A percentile compares a stretch with the other conserved stretches of the same genome.
Evolutionary conservation across 192 early-diverging fungal genomes (phyloP).

Genomic region (Gaertneriomyces semiglobifer): DNA sequence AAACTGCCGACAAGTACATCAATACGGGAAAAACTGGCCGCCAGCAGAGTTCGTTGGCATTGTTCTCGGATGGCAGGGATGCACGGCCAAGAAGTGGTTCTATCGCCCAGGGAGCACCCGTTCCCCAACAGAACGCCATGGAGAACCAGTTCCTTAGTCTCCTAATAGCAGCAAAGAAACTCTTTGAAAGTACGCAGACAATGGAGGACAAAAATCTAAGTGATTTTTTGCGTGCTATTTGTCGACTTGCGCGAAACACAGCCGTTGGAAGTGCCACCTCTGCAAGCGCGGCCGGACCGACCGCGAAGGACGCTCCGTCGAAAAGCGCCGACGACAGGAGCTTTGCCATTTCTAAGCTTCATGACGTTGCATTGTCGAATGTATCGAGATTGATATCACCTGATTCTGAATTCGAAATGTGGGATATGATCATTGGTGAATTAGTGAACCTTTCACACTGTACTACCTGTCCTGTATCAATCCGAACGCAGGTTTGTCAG

Average conservation of each 20-base stretch:
- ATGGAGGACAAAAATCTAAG: conserved; percentile 58
- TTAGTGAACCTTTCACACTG: conserved; percentile 73
- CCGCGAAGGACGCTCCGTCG: conserved; percentile 31
- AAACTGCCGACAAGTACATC: conserved; percentile 78
- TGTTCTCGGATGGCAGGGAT: conserved; percentile 27
- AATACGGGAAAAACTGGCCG: conserved; percentile 48
- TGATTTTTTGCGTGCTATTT: conserved; percentile 66
- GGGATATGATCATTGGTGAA: conserved; percentile 65
- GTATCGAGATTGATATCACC: conserved; percentile 35
- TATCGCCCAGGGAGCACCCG: not conserved
- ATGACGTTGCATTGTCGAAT: conserved; percentile 59
- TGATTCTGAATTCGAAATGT: conserved; percentile 42
- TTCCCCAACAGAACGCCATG: conserved; percentile 1
- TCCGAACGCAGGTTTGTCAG: conserved; percentile 74
- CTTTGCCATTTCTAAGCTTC: conserved; percentile 74
- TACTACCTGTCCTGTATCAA: conserved; percentile 46
- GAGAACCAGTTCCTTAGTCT: conserved; percentile 35
- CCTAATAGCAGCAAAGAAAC: conserved; percentile 46
- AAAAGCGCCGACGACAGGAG: conserved; percentile 69
- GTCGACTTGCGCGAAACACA: conserved; percentile 48
- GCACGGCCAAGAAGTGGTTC: conserved; percentile 17
- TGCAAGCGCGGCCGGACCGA: conserved; percentile 15
- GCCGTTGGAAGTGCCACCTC: conserved; percentile 22
- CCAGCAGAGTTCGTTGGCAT: conserved; percentile 32
- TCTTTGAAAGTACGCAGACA: conserved; percentile 65